Base-by-base conservation (phyloP, 345 rosid species). In the Populus euphratica region DNA sequence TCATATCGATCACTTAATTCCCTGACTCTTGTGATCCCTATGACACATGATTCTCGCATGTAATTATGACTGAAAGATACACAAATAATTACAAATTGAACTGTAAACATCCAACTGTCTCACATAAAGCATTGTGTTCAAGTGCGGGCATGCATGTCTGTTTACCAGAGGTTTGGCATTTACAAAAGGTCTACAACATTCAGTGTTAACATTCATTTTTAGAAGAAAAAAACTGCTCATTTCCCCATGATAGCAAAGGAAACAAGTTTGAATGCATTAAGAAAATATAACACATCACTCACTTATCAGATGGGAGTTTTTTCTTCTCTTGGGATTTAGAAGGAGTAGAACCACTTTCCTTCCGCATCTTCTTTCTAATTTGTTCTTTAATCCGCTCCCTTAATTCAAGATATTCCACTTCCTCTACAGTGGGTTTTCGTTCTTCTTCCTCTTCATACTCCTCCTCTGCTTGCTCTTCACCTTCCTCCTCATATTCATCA, bases 321-420 rank as follows among this genome's bases (percentile, higher is more conserved):
- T 68, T 79, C 68, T 79, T 87, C 44, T 86, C 88, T 65, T 78
- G 88, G 66, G 88, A 81, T 75, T 73, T 80, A 21, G 77, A 69
- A 25, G 27, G 83, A 76, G 80, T 77, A 29, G 89, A 68, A 56
- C 82, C 82, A 49, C 39, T 80, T 75, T 85, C 93, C 81, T 80
- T 89, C 59, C 88, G 87, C 81, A 77, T 73, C 31, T 83, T 85
- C 83, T 84, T 86, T 77, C 94, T 86, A 33, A 88, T 83, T 17
- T 82, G 77, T 65, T 92, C 97, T 79, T 96, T 96, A 63, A 90
- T 68, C 77, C 81, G 82, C 76, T 87, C 88, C 61, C 99, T 91
- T 38, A 88, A 81, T 52, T 82, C 92, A 70, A 96, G 96, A 82
- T 88, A 94, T 68, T 90, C 82, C 47, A 81, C 1, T 73, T 85